Conservation (phyloP, 2,329 filamentous ascomycete genomes). For the Aspergillus ruber region DNA sequence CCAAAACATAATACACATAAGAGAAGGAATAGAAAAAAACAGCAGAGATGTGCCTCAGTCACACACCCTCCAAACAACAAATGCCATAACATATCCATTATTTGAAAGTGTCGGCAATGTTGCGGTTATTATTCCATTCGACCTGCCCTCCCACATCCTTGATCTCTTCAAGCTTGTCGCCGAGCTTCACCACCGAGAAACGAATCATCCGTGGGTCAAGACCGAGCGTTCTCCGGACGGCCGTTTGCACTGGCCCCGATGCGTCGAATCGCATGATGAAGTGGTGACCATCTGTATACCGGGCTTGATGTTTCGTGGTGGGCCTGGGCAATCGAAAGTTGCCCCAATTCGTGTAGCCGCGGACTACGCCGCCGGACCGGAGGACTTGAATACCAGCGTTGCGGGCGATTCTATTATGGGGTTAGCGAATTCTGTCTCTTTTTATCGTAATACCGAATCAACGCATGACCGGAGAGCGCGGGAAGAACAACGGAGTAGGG, state of each 20-base stretch:
- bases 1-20: slow-evolving; percentile 17
- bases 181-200: slow-evolving; percentile 79
- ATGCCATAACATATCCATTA: slow-evolving; percentile 2
- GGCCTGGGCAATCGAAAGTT: slow-evolving; percentile 78
- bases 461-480: slow-evolving; percentile 3
- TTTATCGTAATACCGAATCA: neutral
- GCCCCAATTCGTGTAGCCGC: slow-evolving; percentile 93
- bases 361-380: slow-evolving; percentile 76
- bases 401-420: slow-evolving; percentile 65
- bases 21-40: slow-evolving; percentile 8
- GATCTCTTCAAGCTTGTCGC: slow-evolving; percentile 58
- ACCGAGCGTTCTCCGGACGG: slow-evolving; percentile 66
- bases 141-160: slow-evolving; percentile 52
- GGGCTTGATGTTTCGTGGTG: slow-evolving; percentile 71
- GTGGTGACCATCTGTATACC: slow-evolving; percentile 83
- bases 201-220: slow-evolving; percentile 89
- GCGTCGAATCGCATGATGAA: slow-evolving; percentile 97
- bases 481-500: slow-evolving; percentile 4
- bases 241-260: slow-evolving; percentile 64
- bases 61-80: slow-evolving; percentile 6
- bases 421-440: slow-evolving; percentile 4
- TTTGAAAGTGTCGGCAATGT: slow-evolving; percentile 21
- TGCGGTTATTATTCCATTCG: slow-evolving; percentile 42
- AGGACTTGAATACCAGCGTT: slow-evolving; percentile 79
- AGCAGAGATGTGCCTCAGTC: neutral